Conservation (phyloP, 352 stramenopile genomes). For the Pythium phragmitis region DNA sequence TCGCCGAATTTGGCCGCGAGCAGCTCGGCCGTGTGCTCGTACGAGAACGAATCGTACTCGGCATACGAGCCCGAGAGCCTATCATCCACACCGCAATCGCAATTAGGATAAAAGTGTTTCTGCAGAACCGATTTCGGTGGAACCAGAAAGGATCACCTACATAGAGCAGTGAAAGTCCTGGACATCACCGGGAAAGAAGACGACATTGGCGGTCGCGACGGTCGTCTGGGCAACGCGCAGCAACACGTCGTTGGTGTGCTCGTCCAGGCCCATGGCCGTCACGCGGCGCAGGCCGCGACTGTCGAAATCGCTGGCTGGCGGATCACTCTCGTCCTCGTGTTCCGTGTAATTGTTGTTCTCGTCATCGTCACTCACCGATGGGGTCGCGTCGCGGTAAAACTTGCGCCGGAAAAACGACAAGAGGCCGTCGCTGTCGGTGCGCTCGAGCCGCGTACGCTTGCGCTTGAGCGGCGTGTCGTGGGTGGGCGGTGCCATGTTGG, state of each 20-base stretch:
- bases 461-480: constrained; percentile 14
- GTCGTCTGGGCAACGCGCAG: constrained; percentile 28
- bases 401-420: constrained; percentile 16
- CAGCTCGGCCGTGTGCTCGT: constrained; percentile 43
- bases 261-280: constrained; percentile 9
- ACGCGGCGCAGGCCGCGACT: constrained; percentile 11
- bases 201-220: constrained; percentile 37
- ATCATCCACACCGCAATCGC: not conserved
- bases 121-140: constrained; percentile 6
- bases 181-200: constrained; percentile 72
- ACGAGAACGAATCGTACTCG: constrained; percentile 55
- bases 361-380: not conserved
- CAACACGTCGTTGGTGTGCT: constrained; percentile 53
- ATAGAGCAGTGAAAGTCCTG: constrained; percentile 54
- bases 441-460: constrained; percentile 19
- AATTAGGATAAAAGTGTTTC: constrained; percentile 6
- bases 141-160: constrained; percentile 23
- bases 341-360: constrained; percentile 13
- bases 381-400: constrained; percentile 9
- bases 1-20: constrained; percentile 55
- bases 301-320: constrained; percentile 7
- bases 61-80: constrained; percentile 32
- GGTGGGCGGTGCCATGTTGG: constrained; percentile 1
- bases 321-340: constrained; percentile 4
- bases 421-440: constrained; percentile 17